Evolutionary conservation across 352 stramenopile species (phyloP).

Genomic region (Phytophthora tentaculata): DNA sequence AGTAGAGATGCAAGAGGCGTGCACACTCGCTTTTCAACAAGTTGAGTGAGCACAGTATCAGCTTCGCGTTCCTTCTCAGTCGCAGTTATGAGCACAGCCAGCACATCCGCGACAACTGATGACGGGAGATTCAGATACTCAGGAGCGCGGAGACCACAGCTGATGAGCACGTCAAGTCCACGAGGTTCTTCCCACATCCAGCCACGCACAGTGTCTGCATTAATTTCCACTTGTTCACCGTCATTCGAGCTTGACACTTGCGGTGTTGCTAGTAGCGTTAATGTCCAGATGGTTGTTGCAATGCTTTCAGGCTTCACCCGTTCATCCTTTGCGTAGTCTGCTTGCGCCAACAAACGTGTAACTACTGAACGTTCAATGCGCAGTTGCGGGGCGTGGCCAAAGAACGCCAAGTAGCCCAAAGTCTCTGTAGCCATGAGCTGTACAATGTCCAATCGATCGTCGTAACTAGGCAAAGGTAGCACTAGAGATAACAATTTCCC

Average conservation of each 20-base stretch:
- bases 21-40: slow-evolving; percentile 50
- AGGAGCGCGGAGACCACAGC: slow-evolving; percentile 42
- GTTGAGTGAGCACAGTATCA: slow-evolving; percentile 22
- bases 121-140: slow-evolving; percentile 38
- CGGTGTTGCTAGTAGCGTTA: slow-evolving; percentile 46
- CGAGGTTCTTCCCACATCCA: slow-evolving; percentile 43
- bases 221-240: slow-evolving; percentile 7
- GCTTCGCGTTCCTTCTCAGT: slow-evolving; percentile 23
- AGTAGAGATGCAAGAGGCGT: slow-evolving; percentile 48
- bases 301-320: slow-evolving; percentile 42
- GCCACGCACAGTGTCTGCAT: slow-evolving; percentile 18
- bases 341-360: slow-evolving; percentile 50
- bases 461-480: slow-evolving; percentile 20
- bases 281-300: slow-evolving; percentile 47
- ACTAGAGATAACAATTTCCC: slow-evolving; percentile 37
- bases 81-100: slow-evolving; percentile 47
- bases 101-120: slow-evolving; percentile 45
- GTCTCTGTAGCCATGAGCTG: slow-evolving; percentile 72
- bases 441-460: slow-evolving; percentile 38
- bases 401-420: slow-evolving; percentile 70
- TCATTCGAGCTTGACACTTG: slow-evolving; percentile 8
- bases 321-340: slow-evolving; percentile 40
- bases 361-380: slow-evolving; percentile 40
- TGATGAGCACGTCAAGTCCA: slow-evolving; percentile 46
- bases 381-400: slow-evolving; percentile 49